Evolutionary conservation across 257 asterid genomes (phyloP).

Genomic region (Nicotiana undulata): DNA sequence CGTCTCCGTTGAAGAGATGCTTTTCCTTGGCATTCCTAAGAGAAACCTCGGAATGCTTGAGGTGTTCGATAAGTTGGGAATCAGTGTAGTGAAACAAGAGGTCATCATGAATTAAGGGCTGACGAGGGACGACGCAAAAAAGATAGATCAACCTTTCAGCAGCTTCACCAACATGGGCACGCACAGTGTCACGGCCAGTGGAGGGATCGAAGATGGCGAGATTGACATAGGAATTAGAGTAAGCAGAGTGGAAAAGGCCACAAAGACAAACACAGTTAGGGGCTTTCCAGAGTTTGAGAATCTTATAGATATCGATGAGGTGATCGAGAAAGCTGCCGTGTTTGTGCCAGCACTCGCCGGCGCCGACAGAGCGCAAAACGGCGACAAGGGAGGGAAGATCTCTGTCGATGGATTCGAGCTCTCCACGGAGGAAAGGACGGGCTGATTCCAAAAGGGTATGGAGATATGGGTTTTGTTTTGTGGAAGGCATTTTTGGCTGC

Average conservation of each 20-base stretch:
- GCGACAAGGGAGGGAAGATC: conserved; percentile 57
- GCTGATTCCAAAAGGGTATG: conserved; percentile 39
- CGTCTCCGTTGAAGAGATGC: conserved; percentile 15
- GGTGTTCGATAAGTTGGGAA: conserved; percentile 53
- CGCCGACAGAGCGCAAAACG: conserved; percentile 61
- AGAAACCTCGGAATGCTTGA: conserved; percentile 39
- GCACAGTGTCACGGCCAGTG: conserved; percentile 63
- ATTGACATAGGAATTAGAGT: conserved; percentile 82
- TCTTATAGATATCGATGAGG: conserved; percentile 57
- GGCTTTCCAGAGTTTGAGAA: conserved; percentile 73
- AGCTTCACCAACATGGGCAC: conserved; percentile 54
- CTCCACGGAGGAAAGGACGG: conserved; percentile 76
- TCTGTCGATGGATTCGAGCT: conserved; percentile 43
- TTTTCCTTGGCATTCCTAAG: conserved; percentile 26
- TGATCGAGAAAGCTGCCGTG: conserved; percentile 79
- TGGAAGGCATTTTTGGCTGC: conserved; percentile 24
- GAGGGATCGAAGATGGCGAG: conserved; percentile 87
- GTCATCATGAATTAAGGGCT: conserved; percentile 47
- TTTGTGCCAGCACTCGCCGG: conserved; percentile 95
- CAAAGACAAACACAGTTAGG: conserved; percentile 72
- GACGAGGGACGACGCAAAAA: conserved; percentile 82
- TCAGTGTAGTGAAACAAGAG: conserved; percentile 56
- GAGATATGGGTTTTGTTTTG: conserved; percentile 4
- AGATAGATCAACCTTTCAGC: conserved; percentile 73
- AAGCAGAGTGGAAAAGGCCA: conserved; percentile 91